Percentiles rank a stretch among this genome's conserved stretches.
phyloP scores from a whole-genome alignment of 1,284 basidiomycete genomes.

The Fomitopsis betulina region DNA sequence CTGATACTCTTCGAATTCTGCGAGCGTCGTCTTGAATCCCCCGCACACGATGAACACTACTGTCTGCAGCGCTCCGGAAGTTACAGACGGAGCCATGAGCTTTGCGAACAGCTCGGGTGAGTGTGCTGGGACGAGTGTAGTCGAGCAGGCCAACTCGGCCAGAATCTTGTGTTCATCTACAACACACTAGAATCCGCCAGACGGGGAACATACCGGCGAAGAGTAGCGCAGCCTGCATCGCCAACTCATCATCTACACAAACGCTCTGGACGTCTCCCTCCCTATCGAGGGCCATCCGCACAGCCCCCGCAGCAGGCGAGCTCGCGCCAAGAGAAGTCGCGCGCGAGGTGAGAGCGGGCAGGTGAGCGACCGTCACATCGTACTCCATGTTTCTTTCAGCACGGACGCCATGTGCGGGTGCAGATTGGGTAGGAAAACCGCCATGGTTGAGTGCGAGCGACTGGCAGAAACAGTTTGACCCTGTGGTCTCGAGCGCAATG shows the following conservation, averaged over 20 bases:
- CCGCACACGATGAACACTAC: constrained; percentile 69
- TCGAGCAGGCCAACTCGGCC: constrained; percentile 68
- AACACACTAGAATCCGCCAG: neutral
- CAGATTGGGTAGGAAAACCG: constrained; percentile 22
- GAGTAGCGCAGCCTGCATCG: constrained; percentile 49
- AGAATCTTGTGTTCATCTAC: constrained; percentile 71
- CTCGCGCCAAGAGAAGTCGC: constrained; percentile 72
- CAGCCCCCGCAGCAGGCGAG: constrained; percentile 51
- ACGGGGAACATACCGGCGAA: constrained; percentile 48
- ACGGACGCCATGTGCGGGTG: constrained; percentile 25
- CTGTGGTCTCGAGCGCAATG: constrained; percentile 64
- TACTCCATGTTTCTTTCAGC: constrained; percentile 35
- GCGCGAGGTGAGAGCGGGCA: constrained; percentile 51
- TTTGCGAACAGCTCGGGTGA: constrained; percentile 47
- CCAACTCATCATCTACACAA: constrained; percentile 61
- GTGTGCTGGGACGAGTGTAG: constrained; percentile 63
- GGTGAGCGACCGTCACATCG: constrained; percentile 49
- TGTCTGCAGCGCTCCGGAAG: constrained; percentile 26
- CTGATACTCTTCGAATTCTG: constrained; percentile 46
- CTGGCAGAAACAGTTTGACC: constrained; percentile 70
- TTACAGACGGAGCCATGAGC: constrained; percentile 36
- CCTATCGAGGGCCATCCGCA: constrained; percentile 59
- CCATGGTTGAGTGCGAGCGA: constrained; percentile 54
- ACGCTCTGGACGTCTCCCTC: constrained; percentile 51
- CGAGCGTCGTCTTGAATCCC: constrained; percentile 61